A percentile compares a stretch with the other conserved stretches of the same genome.
phyloP scores from a whole-genome alignment of 1,284 basidiomycete genomes.

The Stygiomarasmius scandens region DNA sequence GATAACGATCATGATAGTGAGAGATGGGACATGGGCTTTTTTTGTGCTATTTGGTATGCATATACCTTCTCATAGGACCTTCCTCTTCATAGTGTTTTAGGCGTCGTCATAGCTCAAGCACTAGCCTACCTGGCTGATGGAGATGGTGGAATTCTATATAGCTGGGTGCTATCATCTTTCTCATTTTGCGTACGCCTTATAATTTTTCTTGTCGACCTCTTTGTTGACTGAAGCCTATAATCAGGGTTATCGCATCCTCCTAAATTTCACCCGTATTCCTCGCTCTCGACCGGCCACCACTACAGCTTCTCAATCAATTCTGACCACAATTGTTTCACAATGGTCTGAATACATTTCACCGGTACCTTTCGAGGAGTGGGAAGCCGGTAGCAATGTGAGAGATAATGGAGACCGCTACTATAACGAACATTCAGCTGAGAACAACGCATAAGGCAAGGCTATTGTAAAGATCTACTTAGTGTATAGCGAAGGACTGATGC shows the following conservation, averaged over 20 bases:
- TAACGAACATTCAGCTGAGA: too few relatives aligned
- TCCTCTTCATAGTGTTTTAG: too few relatives aligned
- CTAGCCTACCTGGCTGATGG: too few relatives aligned
- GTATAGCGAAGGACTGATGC: too few relatives aligned
- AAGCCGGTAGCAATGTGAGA: too few relatives aligned
- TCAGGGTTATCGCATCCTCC: constrained; percentile 3
- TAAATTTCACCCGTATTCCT: neutral
- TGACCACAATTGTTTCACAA: neutral
- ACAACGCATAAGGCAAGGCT: too few relatives aligned
- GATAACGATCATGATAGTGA: neutral
- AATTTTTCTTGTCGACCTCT: too few relatives aligned
- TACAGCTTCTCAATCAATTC: too few relatives aligned
- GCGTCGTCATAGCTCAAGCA: neutral
- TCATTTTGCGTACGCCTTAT: constrained; percentile 1
- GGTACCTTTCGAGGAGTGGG: neutral
- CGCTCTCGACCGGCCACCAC: neutral
- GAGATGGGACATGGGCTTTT: constrained; percentile 10
- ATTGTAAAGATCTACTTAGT: too few relatives aligned
- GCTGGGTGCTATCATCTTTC: neutral
- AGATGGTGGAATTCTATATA: neutral
- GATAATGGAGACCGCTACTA: too few relatives aligned
- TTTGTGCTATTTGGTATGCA: neutral
- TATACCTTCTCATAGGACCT: too few relatives aligned
- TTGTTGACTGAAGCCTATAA: too few relatives aligned
- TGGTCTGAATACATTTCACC: neutral